Evolutionary conservation across 2,329 filamentous ascomycete genomes (phyloP).

Genomic region (Zymoseptoria ardabiliae): DNA sequence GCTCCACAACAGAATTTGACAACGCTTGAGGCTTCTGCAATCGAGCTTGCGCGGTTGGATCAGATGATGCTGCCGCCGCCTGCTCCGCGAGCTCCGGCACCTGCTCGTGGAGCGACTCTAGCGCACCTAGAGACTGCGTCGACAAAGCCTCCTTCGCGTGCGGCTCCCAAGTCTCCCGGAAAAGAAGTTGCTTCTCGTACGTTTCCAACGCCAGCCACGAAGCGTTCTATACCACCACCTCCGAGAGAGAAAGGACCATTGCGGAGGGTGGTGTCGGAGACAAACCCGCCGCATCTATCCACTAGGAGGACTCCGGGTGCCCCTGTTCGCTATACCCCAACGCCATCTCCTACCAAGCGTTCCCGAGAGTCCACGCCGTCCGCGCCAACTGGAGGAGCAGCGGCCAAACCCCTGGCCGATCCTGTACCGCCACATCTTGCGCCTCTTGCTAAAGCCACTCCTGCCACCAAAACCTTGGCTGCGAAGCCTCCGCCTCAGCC

Average conservation of each 20-base stretch:
- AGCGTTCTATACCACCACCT: background rate
- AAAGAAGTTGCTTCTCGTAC: background rate
- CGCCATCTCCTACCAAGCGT: slow-evolving; percentile 17
- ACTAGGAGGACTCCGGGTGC: slow-evolving; percentile 20
- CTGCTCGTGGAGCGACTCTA: background rate
- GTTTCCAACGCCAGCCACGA: background rate
- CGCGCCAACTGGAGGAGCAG: background rate
- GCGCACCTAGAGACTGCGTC: background rate
- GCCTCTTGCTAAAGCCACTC: background rate
- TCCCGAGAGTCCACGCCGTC: slow-evolving; percentile 11
- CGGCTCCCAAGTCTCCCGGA: background rate
- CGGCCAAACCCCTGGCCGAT: background rate
- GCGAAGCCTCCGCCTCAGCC: slow-evolving; percentile 1
- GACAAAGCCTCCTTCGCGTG: background rate
- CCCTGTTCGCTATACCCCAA: slow-evolving; percentile 24
- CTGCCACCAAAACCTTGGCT: background rate
- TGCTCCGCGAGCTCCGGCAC: slow-evolving; percentile 1
- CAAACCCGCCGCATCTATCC: background rate
- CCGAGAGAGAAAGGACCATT: slow-evolving; percentile 9
- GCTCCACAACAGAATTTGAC: background rate
- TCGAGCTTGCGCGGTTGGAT: slow-evolving; percentile 15
- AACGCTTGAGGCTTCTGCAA: slow-evolving; percentile 7
- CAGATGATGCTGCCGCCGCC: slow-evolving; percentile 14
- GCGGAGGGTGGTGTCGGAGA: slow-evolving; percentile 15
- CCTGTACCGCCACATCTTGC: background rate